A percentile compares a stretch with the other conserved stretches of the same genome.
Conservation (phyloP, 345 rosid species). For the Fremontodendron californicum region DNA sequence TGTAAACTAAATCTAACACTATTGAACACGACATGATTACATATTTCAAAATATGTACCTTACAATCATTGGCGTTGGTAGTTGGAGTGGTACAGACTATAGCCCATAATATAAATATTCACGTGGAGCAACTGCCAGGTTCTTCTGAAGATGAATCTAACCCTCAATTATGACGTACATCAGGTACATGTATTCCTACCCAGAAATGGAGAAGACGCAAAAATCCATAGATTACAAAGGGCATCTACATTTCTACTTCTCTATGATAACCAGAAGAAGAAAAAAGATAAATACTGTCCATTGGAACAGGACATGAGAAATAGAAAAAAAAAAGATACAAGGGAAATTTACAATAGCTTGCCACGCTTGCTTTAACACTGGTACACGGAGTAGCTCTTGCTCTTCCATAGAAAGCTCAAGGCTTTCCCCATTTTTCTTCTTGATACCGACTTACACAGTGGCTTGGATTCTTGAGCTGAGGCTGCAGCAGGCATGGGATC, state of each 20-base stretch:
- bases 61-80: neutral
- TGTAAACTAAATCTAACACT: no score
- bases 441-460: conserved; percentile 60
- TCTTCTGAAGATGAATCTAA: neutral
- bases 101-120: neutral
- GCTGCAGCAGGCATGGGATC: conserved; percentile 27
- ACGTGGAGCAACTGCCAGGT: neutral
- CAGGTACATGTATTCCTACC: conserved; percentile 19
- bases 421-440: conserved; percentile 70
- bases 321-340: conserved; percentile 37
- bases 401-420: conserved; percentile 77
- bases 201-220: conserved; percentile 14
- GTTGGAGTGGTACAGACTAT: neutral
- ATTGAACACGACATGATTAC: no score
- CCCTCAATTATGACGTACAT: conserved; percentile 14
- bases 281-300: conserved; percentile 17
- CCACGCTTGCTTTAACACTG: conserved; percentile 28
- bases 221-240: conserved; percentile 37
- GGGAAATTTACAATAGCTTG: conserved; percentile 40
- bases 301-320: conserved; percentile 16
- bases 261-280: conserved; percentile 26
- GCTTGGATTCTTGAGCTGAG: conserved; percentile 46
- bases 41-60: neutral
- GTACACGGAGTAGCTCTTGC: conserved; percentile 77
- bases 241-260: conserved; percentile 59